Evolutionary conservation across 139 green algal genomes (phyloP).

Genomic region (Coccomyxa sp.): DNA sequence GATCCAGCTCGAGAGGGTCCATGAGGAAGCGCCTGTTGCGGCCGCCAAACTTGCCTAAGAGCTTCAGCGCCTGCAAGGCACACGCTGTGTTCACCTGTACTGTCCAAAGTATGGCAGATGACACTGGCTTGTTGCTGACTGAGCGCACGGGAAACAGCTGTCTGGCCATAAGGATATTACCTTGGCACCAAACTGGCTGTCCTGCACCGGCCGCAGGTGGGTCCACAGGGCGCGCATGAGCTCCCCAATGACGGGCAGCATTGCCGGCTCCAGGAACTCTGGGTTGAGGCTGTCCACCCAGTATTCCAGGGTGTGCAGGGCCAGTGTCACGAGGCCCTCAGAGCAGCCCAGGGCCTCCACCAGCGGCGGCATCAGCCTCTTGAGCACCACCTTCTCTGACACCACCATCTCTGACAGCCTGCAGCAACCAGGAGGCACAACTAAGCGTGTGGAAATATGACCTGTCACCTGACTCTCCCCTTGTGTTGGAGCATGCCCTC

Average conservation of each 20-base stretch:
- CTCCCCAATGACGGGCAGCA: constrained; percentile 66
- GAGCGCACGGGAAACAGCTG: too few species aligned
- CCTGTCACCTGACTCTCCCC: not conserved
- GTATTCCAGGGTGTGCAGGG: constrained; percentile 78
- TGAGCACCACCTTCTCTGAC: constrained; percentile 74
- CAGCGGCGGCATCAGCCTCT: constrained; percentile 81
- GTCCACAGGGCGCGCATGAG: constrained; percentile 84
- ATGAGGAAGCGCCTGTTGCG: constrained; percentile 82
- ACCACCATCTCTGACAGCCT: constrained; percentile 24
- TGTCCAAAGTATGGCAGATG: not conserved
- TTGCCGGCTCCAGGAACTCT: constrained; percentile 91
- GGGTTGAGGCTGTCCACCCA: constrained; percentile 94
- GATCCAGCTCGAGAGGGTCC: constrained; percentile 69
- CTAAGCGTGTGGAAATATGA: too few species aligned
- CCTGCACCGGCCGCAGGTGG: constrained; percentile 72
- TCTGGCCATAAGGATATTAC: too few species aligned
- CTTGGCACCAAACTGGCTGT: constrained; percentile 68
- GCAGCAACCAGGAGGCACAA: not conserved
- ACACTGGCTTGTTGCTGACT: too few species aligned
- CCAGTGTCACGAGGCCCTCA: constrained; percentile 48
- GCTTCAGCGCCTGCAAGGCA: constrained; percentile 42
- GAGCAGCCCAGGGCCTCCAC: constrained; percentile 59
- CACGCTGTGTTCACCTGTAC: not conserved
- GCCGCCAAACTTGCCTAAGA: constrained; percentile 96
- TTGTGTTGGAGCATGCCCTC: too few species aligned